Conservation (phyloP, 345 rosid genomes). For the Pugionium cornutum region DNA sequence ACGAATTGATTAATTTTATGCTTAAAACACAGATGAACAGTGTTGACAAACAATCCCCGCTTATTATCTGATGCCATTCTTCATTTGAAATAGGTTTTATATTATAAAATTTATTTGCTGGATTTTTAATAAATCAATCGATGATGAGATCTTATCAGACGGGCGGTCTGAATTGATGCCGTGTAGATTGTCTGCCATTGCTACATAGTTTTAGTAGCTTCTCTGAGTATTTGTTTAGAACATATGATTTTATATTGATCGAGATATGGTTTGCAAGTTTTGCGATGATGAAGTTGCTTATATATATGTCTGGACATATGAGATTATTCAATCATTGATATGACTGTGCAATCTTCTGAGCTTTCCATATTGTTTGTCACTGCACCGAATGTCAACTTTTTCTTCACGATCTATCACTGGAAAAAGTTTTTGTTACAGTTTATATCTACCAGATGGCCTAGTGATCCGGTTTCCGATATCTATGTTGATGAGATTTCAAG, state of each 20-base stretch:
- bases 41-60: conserved; percentile 42
- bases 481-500: too few relatives aligned
- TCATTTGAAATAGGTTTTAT: too few relatives aligned
- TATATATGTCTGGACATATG: conserved; percentile 45
- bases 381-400: too few relatives aligned
- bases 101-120: too few relatives aligned
- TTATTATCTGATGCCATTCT: conserved; percentile 46
- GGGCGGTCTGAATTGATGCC: conserved; percentile 50
- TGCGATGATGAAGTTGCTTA: conserved; percentile 35
- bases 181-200: conserved; percentile 44
- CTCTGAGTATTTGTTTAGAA: conserved; percentile 33
- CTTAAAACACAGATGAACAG: conserved; percentile 36
- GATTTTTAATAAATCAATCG: neutral
- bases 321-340: conserved; percentile 32
- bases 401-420: too few relatives aligned
- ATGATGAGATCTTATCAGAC: conserved; percentile 45
- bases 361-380: too few relatives aligned
- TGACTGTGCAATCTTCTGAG: conserved; percentile 35
- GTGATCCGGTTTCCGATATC: too few relatives aligned
- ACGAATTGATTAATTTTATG: conserved; percentile 39
- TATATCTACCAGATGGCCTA: too few relatives aligned
- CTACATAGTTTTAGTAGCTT: conserved; percentile 19
- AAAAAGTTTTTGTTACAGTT: too few relatives aligned
- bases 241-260: too few relatives aligned
- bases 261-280: too few relatives aligned